Evolutionary conservation across 306 rosid species (phyloP), one percentile per base, ranked within the genome.

Genomic region (Cicer cuneatum): DNA sequence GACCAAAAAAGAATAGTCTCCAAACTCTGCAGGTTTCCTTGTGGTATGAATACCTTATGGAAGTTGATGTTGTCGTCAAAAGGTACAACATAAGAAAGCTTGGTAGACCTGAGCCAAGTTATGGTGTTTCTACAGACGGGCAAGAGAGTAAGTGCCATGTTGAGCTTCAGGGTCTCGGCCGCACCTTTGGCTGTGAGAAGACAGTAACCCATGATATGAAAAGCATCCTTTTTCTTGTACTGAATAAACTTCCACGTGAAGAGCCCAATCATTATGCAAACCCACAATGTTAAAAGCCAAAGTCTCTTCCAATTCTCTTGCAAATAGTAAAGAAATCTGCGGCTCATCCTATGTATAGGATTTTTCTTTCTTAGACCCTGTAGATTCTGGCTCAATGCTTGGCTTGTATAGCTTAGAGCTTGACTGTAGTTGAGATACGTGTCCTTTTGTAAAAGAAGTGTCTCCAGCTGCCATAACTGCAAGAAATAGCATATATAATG

Each of bases 51-150:
- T 69, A 95, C 99, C 99, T 95, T 95, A 61, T 95, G 99, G 82
- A 95, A 90, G 87, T 95, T 95, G 84, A 95, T 95, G 82, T 92
- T 95, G 90, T 95, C 99, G 81, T 95, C 98, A 73, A 95, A 95
- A 52, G 98, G 99, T 46, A 95, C 72, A 80, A 82, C 46, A 74
- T 60, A 67, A 7, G 88, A 86, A 57, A 92, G 75, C 86, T 76
- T 84, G 63, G 99, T 92, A 71, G 90, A 85, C 84, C 99, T 84
- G 62, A 95, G 91, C 97, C 96, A 85, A 65, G 99, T 95, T 83
- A 95, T 92, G 84, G 87, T 85, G 83, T 95, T 95, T 85, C 99
- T 87, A 69, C 99, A 95, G 0, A 95, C 99, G 5, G 99, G 99
- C 2, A 95, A 80, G 62, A 95, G 89, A 64, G 92, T 81, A 46